These are phyloP conservation scores for Pyracantha coccinea DNA, from an alignment of 331 rosid genomes.

Conservation along the genomic window DNA sequence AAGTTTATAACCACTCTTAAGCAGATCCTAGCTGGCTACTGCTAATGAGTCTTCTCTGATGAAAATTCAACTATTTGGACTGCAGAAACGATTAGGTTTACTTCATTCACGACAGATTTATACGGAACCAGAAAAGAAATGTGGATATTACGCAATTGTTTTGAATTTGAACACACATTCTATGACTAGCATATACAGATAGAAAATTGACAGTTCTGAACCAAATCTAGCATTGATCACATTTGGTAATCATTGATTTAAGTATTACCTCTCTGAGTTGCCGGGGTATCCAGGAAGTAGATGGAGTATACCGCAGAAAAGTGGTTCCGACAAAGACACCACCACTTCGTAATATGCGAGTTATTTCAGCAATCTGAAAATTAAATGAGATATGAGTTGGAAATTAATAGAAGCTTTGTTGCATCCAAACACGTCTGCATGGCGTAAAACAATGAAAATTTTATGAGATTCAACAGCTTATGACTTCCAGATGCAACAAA, in stretches of 20 bases:
- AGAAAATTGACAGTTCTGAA: background rate
- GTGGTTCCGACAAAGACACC: constrained; percentile 90
- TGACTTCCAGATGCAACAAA: background rate
- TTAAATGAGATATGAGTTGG: background rate
- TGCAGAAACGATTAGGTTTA: background rate
- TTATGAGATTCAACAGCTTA: background rate
- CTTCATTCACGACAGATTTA: background rate
- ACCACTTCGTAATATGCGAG: constrained; percentile 67
- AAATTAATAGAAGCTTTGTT: background rate
- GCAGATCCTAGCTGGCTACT: background rate
- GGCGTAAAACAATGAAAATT: background rate
- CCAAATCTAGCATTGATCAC: background rate
- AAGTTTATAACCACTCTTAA: background rate
- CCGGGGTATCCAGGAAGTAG: constrained; percentile 51
- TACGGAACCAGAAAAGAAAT: background rate
- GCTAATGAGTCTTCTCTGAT: background rate
- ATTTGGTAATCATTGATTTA: background rate
- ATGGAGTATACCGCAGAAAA: constrained; percentile 66
- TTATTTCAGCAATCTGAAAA: constrained; percentile 70
- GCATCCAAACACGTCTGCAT: background rate
- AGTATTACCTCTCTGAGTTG: constrained; percentile 53
- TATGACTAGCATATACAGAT: background rate
- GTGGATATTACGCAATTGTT: background rate
- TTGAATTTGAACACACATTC: background rate
- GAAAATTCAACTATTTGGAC: background rate